Evolutionary conservation across 2,329 filamentous ascomycete species (phyloP), one percentile per base, ranked within the genome.

Genomic region (Pyricularia grisea): DNA sequence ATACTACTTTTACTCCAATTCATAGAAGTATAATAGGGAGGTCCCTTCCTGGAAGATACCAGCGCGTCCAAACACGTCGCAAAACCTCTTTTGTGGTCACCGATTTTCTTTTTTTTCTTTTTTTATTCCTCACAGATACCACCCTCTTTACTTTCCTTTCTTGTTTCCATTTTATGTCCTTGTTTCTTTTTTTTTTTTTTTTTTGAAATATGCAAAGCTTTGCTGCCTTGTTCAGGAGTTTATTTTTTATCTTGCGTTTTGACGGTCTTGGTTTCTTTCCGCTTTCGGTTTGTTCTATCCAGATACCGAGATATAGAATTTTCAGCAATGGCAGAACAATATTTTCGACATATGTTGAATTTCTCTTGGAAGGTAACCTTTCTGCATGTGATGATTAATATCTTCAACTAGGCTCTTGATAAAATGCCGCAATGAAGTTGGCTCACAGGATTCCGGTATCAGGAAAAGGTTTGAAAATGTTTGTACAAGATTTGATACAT

Each of bases 81-180:
- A 55, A 71, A 2, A 68, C 68, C 23, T 12, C 25, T 64, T 68
- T 67, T 33, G 27, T 67, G 31, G 27, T 55, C 42, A 20, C 1
- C 3, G n/a, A n/a, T 68, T 31, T 69, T 61, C 55, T 68, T 66
- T 68, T 11, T 68, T 31, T 69, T 61, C 55, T 68, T 66, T 68
- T 11, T 61, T 25, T 27, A 30, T 28, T 63, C 4, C 4, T 17
- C 12, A 12, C 60, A 63, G 60, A 63, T 63, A 63, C 60, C 60
- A 63, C 60, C 60, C 60, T 63, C 60, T 28, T 55, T 55, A 55
- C 7, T 55, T n/a, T 55, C 42, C 42, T 55, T 55, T 55, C 68
- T 67, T 69, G 65, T 55, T 28, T 23, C 50, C 27, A 28, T 60
- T 31, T 63, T 70, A 67, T 58, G 12, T 63, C 60, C 60, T 27